These are phyloP conservation scores for Aspergillus texensis DNA, from an alignment of 2,329 filamentous ascomycete genomes.

Conservation along the genomic window DNA sequence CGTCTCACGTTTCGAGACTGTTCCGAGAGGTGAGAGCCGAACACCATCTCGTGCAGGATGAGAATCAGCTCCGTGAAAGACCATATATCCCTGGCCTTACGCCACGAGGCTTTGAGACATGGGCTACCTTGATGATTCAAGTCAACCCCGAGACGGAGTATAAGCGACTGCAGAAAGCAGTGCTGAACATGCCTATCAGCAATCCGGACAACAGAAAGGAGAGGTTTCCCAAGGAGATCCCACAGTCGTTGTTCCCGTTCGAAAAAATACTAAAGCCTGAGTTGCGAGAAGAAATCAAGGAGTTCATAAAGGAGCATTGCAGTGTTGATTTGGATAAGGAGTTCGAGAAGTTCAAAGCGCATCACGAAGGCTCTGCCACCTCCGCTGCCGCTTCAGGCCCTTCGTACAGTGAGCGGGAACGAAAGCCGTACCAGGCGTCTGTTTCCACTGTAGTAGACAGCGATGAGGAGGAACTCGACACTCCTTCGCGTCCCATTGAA, in stretches of 20 bases:
- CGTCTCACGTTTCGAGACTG: conserved; percentile 60
- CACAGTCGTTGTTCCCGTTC: conserved; percentile 69
- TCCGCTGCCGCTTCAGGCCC: conserved; percentile 27
- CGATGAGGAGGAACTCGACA: conserved; percentile 44
- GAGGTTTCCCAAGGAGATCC: conserved; percentile 76
- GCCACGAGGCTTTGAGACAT: conserved; percentile 67
- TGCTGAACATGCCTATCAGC: conserved; percentile 71
- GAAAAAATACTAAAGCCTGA: conserved; percentile 55
- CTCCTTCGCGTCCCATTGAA: conserved; percentile 58
- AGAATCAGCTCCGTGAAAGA: conserved; percentile 47
- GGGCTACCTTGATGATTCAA: conserved; percentile 72
- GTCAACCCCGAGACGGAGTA: conserved; percentile 78
- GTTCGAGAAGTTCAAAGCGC: conserved; percentile 35
- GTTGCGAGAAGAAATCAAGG: conserved; percentile 62
- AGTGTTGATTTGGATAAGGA: conserved; percentile 48
- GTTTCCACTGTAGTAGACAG: conserved; percentile 41
- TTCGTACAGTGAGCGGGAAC: conserved; percentile 38
- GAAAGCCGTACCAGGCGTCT: conserved; percentile 43
- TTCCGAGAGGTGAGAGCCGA: conserved; percentile 59
- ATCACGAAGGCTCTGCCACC: conserved; percentile 23
- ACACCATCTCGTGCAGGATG: conserved; percentile 66
- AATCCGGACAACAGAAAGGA: conserved; percentile 68
- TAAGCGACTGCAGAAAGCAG: conserved; percentile 67
- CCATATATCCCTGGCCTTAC: conserved; percentile 68
- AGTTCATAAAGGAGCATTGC: conserved; percentile 59